Base-by-base conservation (phyloP, 805 yeast species). In the Brettanomyces sp. region DNA sequence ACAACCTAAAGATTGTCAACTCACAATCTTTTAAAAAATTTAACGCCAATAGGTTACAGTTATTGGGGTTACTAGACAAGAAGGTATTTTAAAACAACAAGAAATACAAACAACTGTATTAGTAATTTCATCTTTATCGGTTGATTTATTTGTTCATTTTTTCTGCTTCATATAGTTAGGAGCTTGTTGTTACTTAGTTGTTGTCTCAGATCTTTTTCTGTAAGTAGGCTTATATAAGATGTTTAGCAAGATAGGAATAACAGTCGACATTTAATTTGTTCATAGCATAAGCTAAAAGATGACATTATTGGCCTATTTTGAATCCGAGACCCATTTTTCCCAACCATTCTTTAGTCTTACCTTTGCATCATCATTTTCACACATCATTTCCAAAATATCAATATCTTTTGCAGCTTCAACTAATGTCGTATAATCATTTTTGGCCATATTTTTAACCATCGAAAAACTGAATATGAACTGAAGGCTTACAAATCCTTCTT, bases 401-500 rank as follows among this genome's bases (percentile, higher is more conserved):
- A 69, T 48, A 63, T 60, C 55, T 49, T 58, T 56, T 33, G 53
- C 46, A 13, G 55, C 53, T 35, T 49, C 50, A 18, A 50, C 47
- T 22, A 85, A 65, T 35, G 75, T 48, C 22, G 60, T 57, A n/a
- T 60, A 39, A 49, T 77, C 77, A 36, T 80, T 80, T 39, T 66
- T 72, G n/a, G 56, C 54, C 28, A 84, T 64, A 44, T 73, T 68
- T 60, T 78, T 77, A 53, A 90, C 78, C 56, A 95, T 78, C 65
- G 85, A 79, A 64, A 88, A 88, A 47, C 70, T 67, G 47, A 82
- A 76, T 50, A 87, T 72, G 46, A 79, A 68, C 18, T 63, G 56
- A 47, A 85, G 63, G 30, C 74, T 73, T 42, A 88, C 76, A 72
- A 78, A 80, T 14, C 96, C 96, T 51, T 79, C 72, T 35, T 72